Percentiles rank a stretch among this genome's conserved stretches.
Evolutionary conservation across 495 filamentous ascomycete genomes (phyloP).

Genomic region (Evernia prunastri): DNA sequence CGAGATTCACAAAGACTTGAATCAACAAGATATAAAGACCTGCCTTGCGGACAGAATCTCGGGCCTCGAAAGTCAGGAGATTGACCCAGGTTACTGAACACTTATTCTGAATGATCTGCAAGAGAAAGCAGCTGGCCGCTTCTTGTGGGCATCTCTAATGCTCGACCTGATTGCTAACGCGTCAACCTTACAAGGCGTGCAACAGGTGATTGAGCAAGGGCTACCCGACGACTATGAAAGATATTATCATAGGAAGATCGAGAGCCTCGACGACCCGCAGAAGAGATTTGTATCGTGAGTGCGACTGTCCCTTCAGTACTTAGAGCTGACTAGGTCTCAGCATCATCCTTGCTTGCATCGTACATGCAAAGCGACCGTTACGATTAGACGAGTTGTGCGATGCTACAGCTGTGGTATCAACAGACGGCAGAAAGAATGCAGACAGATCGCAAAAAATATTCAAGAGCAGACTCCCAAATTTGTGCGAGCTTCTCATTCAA

Average conservation of each 20-base stretch:
- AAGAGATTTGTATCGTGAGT: slow-evolving; percentile 4
- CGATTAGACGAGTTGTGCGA: slow-evolving; percentile 14
- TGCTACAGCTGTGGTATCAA: slow-evolving; percentile 4
- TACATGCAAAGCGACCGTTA: slow-evolving; percentile 13
- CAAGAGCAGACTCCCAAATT: slow-evolving; percentile 5
- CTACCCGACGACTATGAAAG: slow-evolving; percentile 17
- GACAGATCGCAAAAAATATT: slow-evolving; percentile 15
- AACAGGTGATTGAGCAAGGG: slow-evolving; percentile 20
- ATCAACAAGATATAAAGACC: slow-evolving; percentile 5
- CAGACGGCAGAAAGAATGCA: slow-evolving; percentile 1
- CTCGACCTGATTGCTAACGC: slow-evolving; percentile 17
- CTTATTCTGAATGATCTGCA: slow-evolving; percentile 6
- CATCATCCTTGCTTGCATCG: slow-evolving; percentile 8
- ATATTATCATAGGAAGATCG: slow-evolving; percentile 7
- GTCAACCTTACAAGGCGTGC: slow-evolving; percentile 15
- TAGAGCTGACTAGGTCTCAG: neutral
- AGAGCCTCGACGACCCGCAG: neutral
- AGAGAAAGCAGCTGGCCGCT: slow-evolving; percentile 15
- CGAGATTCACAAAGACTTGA: slow-evolving; percentile 2
- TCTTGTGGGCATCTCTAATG: slow-evolving; percentile 24
- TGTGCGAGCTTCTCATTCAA: slow-evolving; percentile 14
- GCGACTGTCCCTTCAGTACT: neutral
- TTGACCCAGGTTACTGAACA: slow-evolving; percentile 7
- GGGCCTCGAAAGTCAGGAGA: slow-evolving; percentile 5
- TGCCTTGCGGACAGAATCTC: slow-evolving; percentile 2